A percentile compares a stretch with the other conserved stretches of the same genome.
These are phyloP conservation scores for Pholiota molesta DNA, from an alignment of 768 basidiomycete genomes.

Conservation along the genomic window DNA sequence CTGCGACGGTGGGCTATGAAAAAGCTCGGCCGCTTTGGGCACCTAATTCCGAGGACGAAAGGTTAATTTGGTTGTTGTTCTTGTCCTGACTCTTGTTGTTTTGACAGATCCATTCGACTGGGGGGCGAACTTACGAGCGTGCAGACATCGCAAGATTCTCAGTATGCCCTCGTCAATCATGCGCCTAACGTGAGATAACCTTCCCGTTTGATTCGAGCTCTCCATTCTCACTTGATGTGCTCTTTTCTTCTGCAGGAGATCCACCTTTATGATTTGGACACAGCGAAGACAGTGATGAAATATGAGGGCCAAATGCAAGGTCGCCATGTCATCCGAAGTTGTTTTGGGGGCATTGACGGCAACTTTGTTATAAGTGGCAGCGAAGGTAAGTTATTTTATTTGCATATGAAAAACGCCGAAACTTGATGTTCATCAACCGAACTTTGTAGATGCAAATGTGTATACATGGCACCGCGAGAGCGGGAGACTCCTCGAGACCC, in stretches of 20 bases:
- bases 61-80: slow-evolving; percentile 10
- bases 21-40: slow-evolving; percentile 13
- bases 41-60: not conserved
- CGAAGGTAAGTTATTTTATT: slow-evolving; percentile 70
- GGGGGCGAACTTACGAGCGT: slow-evolving; percentile 89
- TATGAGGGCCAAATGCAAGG: slow-evolving; percentile 87
- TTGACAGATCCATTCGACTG: slow-evolving; percentile 59
- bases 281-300: slow-evolving; percentile 71
- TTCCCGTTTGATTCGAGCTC: slow-evolving; percentile 13
- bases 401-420: slow-evolving; percentile 5
- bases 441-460: slow-evolving; percentile 78
- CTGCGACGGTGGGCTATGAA: slow-evolving; percentile 2
- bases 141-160: slow-evolving; percentile 83
- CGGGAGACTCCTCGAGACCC: slow-evolving; percentile 80
- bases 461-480: slow-evolving; percentile 96
- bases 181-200: slow-evolving; percentile 73
- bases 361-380: slow-evolving; percentile 93
- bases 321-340: slow-evolving; percentile 86
- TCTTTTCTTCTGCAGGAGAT: slow-evolving; percentile 65
- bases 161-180: slow-evolving; percentile 84
- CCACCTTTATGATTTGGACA: slow-evolving; percentile 80
- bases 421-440: slow-evolving; percentile 6
- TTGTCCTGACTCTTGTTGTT: slow-evolving; percentile 14
- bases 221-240: slow-evolving; percentile 17
- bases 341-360: slow-evolving; percentile 89